Evolutionary conservation across 2,329 filamentous ascomycete species (phyloP), one percentile per base, ranked within the genome.

Genomic region (Verticillium alfalfae): DNA sequence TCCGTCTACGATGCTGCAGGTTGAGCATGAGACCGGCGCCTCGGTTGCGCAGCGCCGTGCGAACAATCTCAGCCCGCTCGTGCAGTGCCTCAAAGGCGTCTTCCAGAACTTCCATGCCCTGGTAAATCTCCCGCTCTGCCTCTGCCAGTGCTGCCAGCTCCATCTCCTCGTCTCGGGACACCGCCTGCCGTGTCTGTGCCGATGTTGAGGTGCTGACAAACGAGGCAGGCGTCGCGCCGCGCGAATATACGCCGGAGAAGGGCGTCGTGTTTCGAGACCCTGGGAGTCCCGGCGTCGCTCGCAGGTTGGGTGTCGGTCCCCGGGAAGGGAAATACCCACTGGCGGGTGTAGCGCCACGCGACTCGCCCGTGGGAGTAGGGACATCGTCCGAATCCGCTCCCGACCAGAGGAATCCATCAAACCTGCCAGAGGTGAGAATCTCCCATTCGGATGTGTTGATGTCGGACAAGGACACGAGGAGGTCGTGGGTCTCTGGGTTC

Each of bases 401-500:
- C 55, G 92, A 96, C 87, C 94, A 96, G 22, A 97, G 82, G 76
- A 98, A 98, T 4, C 94, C 94, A 71, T 97, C 93, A 69, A 98
- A 98, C 34, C 94, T 90, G 34, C 94, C 94, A 0, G 94, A 97
- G 5, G 90, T 92, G 13, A 98, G 82, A 61, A 98, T 96, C 65
- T 97, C 94, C 94, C 94, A 98, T 75, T 98, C 94, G n/a, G 91
- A 90, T 56, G 88, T 85, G 71, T 90, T 95, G 68, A 98, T 95
- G 59, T 93, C 92, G 39, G 91, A 88, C 58, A 97, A 83, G 0
- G 94, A 97, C 49, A 92, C 88, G 3, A 98, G 85, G 37, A 97
- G 87, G 70, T 95, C 90, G 73, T 98, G 94, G 57, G 95, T 86
- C 13, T 85, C 81, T 0, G 88, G 88, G 72, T 97, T 90, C 72